Evolutionary conservation across 768 basidiomycete species (phyloP).

Genomic region (Tylopilus felleus): DNA sequence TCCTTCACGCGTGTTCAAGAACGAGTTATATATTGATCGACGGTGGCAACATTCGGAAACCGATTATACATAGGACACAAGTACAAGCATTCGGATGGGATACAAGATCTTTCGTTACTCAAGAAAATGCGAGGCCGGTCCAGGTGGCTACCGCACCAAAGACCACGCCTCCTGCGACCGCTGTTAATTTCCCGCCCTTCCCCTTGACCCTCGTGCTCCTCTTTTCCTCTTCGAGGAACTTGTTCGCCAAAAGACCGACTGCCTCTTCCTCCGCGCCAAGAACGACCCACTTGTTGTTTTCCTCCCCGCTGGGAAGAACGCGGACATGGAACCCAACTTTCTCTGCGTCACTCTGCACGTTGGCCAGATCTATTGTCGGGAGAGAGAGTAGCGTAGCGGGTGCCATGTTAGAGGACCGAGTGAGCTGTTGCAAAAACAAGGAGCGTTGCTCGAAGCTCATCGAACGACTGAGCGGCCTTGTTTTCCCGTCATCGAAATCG

Average conservation of each 20-base stretch:
- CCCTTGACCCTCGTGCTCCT: slow-evolving; percentile 19
- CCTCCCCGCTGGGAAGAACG: slow-evolving; percentile 31
- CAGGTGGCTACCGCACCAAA: slow-evolving; percentile 60
- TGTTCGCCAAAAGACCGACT: slow-evolving; percentile 34
- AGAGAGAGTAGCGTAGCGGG: slow-evolving; percentile 50
- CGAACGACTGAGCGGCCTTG: slow-evolving; percentile 39
- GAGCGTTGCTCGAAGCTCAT: slow-evolving; percentile 55
- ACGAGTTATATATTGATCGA: slow-evolving; percentile 3
- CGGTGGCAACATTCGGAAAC: not conserved
- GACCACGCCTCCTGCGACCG: slow-evolving; percentile 54
- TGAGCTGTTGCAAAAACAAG: slow-evolving; percentile 46
- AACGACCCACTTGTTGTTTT: slow-evolving; percentile 44
- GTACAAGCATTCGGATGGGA: not conserved
- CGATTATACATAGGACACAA: not conserved
- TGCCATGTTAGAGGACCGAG: slow-evolving; percentile 31
- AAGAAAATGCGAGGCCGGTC: slow-evolving; percentile 55
- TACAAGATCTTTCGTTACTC: slow-evolving; percentile 13
- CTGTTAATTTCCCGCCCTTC: slow-evolving; percentile 33
- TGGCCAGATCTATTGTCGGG: slow-evolving; percentile 42
- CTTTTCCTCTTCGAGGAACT: slow-evolving; percentile 30
- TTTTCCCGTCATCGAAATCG: slow-evolving; percentile 9
- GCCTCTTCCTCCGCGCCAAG: slow-evolving; percentile 51
- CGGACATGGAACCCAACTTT: slow-evolving; percentile 44
- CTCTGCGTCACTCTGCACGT: slow-evolving; percentile 39
- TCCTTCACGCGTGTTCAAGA: not conserved